Conservation (phyloP, 208 protist genomes). For the Spongospora subterranea region DNA sequence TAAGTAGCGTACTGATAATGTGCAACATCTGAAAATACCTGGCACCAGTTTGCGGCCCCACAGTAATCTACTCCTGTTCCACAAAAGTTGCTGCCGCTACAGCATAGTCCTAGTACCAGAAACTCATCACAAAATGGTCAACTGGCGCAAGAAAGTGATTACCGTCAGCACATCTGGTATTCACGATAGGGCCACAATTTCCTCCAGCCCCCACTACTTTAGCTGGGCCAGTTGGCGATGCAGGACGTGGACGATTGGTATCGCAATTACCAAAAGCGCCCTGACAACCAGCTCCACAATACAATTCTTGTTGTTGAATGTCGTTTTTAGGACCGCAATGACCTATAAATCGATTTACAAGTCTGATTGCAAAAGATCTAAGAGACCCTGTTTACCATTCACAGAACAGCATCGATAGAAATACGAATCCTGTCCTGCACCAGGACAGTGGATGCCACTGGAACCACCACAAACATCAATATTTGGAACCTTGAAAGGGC, state of each 20-base stretch:
- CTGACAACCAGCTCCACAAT: neutral
- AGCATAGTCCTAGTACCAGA: neutral
- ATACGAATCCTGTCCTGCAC: neutral
- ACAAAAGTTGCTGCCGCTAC: neutral
- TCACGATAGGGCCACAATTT: neutral
- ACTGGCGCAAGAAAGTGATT: neutral
- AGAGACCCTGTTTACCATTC: neutral
- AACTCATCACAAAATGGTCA: neutral
- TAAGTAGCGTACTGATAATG: too few relatives aligned
- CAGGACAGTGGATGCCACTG: neutral
- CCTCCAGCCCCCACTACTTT: neutral
- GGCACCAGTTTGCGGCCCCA: neutral
- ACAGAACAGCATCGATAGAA: neutral
- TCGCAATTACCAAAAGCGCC: neutral
- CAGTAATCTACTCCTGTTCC: neutral
- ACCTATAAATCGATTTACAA: neutral
- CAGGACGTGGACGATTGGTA: neutral
- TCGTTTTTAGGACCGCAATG: neutral
- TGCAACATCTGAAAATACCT: too few relatives aligned
- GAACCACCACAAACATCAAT: neutral
- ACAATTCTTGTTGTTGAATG: neutral
- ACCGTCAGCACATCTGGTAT: neutral
- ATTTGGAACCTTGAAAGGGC: neutral
- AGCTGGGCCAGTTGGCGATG: neutral
- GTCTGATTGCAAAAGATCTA: neutral